Evolutionary conservation across 768 basidiomycete species (phyloP), one percentile per base, ranked within the genome.

Genomic region (Mycena filopes): DNA sequence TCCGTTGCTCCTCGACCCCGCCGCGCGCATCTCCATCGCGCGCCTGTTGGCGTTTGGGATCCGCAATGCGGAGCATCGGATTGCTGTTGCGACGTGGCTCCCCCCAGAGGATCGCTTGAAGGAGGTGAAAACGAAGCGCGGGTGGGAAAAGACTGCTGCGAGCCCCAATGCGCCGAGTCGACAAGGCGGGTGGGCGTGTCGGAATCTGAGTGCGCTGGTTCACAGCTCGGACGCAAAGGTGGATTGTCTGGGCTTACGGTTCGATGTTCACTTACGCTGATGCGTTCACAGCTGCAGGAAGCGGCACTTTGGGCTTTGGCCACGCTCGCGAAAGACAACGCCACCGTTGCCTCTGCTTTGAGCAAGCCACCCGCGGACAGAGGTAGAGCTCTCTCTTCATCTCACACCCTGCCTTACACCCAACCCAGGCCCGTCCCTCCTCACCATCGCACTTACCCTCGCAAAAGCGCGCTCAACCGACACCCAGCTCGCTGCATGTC

Each of bases 81-180:
- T 73, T 1, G 77, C 79, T 2, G 78, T 92, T 18, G 76, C 85
- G 0, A 85, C 87, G 25, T 93, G 92, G 92, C 71, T 87, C 0
- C 92, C 90, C 9, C 83, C 78, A 0, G 69, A 74, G 0, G 89
- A 92, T 23, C 79, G 90, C 23, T 72, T 79, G 42, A 83, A 80
- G 65, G 88, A 89, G 55, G 78, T 82, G 26, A 88, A 84, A 66
- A 82, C 81, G 3, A 86, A 86, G 63, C 82, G 92, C 1, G 90
- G 92, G 4, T 94, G 92, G 92, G 92, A 94, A 77, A 89, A 88
- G 71, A 78, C 83, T 0, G 81, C 83, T 0, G 69, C 79, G 1
- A 74, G 76, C 26, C 77, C 79, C 4, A 79, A 75, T 13, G 78
- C 83, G 2, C 75, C 81, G 0, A 76, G 76, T 25, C 79, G 79